Conservation (phyloP, 2,329 filamentous ascomycete species). For the Tolypocladium pustulatum region DNA sequence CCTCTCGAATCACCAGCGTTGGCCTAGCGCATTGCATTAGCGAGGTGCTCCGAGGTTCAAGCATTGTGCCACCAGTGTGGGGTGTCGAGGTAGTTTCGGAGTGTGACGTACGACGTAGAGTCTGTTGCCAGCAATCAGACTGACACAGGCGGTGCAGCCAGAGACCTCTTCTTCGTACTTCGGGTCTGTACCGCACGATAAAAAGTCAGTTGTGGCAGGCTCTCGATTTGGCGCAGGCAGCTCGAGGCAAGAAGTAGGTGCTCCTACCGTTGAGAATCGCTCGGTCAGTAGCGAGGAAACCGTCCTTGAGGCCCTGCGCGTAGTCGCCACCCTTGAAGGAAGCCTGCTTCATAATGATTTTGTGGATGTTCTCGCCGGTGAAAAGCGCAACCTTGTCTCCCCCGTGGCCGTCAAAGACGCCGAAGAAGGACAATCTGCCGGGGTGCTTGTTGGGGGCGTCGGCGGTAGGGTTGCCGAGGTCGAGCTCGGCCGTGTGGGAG, state of each 20-base stretch:
- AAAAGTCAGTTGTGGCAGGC: background rate
- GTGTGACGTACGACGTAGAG: conserved; percentile 76
- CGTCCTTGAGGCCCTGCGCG: conserved; percentile 93
- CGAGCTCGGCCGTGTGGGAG: conserved; percentile 79
- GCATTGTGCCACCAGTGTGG: background rate
- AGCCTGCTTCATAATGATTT: conserved; percentile 91
- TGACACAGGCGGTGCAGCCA: conserved; percentile 90
- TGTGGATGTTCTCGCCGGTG: conserved; percentile 83
- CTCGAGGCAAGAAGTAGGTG: background rate
- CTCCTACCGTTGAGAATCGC: conserved; percentile 84
- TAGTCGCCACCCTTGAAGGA: conserved; percentile 86
- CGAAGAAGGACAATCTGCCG: conserved; percentile 84
- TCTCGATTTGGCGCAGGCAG: background rate
- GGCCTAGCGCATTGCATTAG: conserved; percentile 44
- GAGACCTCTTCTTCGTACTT: conserved; percentile 97
- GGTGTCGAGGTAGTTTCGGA: background rate
- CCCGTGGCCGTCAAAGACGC: conserved; percentile 95
- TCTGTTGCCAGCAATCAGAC: conserved; percentile 79
- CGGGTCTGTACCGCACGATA: conserved; percentile 52
- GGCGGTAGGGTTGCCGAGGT: conserved; percentile 54
- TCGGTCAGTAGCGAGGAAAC: conserved; percentile 89
- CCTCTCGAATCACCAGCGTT: conserved; percentile 95
- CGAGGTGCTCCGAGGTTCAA: background rate
- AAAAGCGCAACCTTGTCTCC: conserved; percentile 94
- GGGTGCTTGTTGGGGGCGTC: conserved; percentile 52